phyloP scores from a whole-genome alignment of 768 basidiomycete species.

The Rhizopogon sp. region DNA sequence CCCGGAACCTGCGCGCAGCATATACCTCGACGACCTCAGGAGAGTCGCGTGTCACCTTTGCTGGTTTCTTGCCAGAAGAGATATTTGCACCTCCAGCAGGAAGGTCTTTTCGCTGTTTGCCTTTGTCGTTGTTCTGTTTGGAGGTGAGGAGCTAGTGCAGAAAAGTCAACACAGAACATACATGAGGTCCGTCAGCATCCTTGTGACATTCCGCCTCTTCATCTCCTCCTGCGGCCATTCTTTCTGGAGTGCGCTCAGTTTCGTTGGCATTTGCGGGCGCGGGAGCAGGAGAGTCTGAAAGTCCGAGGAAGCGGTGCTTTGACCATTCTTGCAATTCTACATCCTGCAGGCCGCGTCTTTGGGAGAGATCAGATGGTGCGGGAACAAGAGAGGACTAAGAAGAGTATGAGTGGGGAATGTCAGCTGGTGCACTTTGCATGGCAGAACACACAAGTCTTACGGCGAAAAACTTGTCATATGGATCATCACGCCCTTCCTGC shows the following conservation, averaged over 20 bases:
- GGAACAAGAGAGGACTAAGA: neutral
- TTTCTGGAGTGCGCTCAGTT: no score
- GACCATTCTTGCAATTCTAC: neutral
- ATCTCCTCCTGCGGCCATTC: no score
- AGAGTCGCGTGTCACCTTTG: no score
- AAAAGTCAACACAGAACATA: neutral
- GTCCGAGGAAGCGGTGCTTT: neutral
- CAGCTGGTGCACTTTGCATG: neutral
- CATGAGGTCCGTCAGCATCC: neutral
- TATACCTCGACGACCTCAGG: no score
- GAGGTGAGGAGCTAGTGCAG: neutral
- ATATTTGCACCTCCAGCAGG: no score
- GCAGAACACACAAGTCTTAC: no score
- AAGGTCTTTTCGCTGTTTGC: neutral
- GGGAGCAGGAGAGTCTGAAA: no score
- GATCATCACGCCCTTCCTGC: no score
- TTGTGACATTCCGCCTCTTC: neutral
- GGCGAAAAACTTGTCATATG: no score
- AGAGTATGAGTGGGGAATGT: neutral
- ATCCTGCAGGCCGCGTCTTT: no score
- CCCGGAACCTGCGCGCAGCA: no score
- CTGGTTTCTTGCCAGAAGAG: no score
- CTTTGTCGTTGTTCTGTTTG: neutral
- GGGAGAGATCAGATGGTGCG: neutral
- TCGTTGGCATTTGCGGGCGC: rapidly evolving